Conservation (phyloP, 2,329 filamentous ascomycete species). For the Acarospora socialis region DNA sequence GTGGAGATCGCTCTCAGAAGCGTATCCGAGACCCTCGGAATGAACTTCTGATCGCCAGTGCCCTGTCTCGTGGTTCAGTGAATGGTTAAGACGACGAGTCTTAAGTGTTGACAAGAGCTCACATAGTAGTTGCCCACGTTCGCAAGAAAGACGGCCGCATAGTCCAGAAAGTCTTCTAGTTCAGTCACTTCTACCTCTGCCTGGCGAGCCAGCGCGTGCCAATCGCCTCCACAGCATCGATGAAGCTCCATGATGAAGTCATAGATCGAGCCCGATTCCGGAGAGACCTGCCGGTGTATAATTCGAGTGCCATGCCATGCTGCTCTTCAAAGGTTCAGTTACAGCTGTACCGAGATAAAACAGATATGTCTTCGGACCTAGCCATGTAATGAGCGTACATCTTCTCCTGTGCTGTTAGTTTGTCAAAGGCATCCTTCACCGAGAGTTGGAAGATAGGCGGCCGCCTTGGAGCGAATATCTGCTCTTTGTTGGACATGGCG, state of each 20-base stretch:
- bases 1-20: slow-evolving; percentile 8
- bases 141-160: slow-evolving; percentile 36
- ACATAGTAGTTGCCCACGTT: slow-evolving; percentile 38
- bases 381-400: slow-evolving; percentile 17
- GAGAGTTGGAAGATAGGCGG: too few relatives aligned
- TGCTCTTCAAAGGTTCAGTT: slow-evolving; percentile 1
- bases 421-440: too few relatives aligned
- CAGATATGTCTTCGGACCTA: too few relatives aligned
- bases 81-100: too few relatives aligned
- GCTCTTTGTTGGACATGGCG: too few relatives aligned
- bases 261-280: slow-evolving; percentile 38
- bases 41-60: slow-evolving; percentile 19
- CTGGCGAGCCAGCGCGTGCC: slow-evolving; percentile 26
- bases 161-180: slow-evolving; percentile 26
- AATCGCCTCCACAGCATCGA: slow-evolving; percentile 33
- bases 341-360: too few relatives aligned
- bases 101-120: slow-evolving; percentile 5
- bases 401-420: slow-evolving; percentile 11
- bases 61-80: slow-evolving; percentile 17
- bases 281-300: slow-evolving; percentile 38
- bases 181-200: slow-evolving; percentile 22
- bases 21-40: slow-evolving; percentile 13
- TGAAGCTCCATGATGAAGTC: slow-evolving; percentile 40
- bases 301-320: slow-evolving; percentile 30
- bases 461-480: too few relatives aligned